Evolutionary conservation across 768 basidiomycete genomes (phyloP), one percentile per base, ranked within the genome.

Genomic region (Leccinum barrowsii): DNA sequence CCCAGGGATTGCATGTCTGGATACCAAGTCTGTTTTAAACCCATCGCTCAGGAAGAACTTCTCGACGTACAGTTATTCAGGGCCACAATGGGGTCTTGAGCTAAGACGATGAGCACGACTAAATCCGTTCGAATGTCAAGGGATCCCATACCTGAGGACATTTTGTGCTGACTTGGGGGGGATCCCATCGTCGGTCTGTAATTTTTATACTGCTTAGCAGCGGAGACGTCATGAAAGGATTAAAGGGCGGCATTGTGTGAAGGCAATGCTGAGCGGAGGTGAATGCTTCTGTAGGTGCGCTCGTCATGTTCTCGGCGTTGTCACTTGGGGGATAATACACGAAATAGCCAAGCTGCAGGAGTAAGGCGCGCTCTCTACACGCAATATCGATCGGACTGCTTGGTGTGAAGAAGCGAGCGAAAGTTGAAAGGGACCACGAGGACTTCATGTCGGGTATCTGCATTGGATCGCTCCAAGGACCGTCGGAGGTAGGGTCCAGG

Each of bases 1-100:
- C 75, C 73, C 42, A 68, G 72, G n/a, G 70, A 72, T 67, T 86
- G 85, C 24, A 89, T 74, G 70, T 84, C 87, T 87, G 50, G 7
- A 55, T 28, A 42, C 30, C 21, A 54, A 56, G 17, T n/a, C 0
- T 15, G 26, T 32, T 32, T 55, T 24, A 52, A 47, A 28, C 12
- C 44, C 26, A 1, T 54, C 37, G 35, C 32, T 52, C 5, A 22
- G 24, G 49, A 13, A 50, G 51, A 52, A 28, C 22, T 7, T 44
- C 34, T 52, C 47, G 44, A 49, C 76, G 52, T 63, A 79, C 79
- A 75, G 61, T 80, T 79, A 67, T 80, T 80, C 3, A 80, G 65
- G 35, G 60, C 65, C 37, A 72, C 73, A 26, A 69, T 72, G 30
- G 69, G 65, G 26, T 60, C 74, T 70, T 65, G 62, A 22, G 60